phyloP scores from a whole-genome alignment of 768 basidiomycete genomes.

The Clitopilus passeckerianus region DNA sequence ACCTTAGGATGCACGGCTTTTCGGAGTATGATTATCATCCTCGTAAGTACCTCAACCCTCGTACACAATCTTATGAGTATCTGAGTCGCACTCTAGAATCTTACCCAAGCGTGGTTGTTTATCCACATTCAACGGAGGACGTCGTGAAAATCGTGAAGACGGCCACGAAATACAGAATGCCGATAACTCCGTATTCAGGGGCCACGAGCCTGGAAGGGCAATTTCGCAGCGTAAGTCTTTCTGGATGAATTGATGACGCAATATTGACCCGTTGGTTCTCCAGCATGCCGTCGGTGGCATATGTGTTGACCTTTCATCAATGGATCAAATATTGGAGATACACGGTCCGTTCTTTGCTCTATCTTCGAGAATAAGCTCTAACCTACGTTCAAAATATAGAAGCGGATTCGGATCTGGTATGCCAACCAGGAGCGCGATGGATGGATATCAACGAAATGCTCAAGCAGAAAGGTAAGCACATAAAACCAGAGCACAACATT shows the following conservation, averaged over 20 bases:
- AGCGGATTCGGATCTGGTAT: constrained; percentile 67
- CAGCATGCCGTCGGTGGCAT: constrained; percentile 56
- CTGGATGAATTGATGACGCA: background rate
- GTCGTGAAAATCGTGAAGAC: constrained; percentile 75
- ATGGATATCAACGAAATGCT: constrained; percentile 68
- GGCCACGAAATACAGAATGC: constrained; percentile 71
- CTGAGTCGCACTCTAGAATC: constrained; percentile 22
- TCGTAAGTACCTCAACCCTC: constrained; percentile 25
- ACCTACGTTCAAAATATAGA: constrained; percentile 28
- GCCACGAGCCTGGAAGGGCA: constrained; percentile 84
- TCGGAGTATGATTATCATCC: constrained; percentile 47
- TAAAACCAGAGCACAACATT: background rate
- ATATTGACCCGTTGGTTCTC: background rate
- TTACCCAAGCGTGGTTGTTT: constrained; percentile 57
- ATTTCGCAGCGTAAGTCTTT: constrained; percentile 49
- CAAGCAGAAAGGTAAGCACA: constrained; percentile 45
- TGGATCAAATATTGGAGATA: constrained; percentile 76
- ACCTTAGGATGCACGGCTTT: constrained; percentile 49
- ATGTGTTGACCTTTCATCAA: constrained; percentile 71
- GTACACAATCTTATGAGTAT: background rate
- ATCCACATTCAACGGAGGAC: constrained; percentile 69
- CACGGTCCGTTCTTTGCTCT: constrained; percentile 52
- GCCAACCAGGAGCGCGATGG: constrained; percentile 72
- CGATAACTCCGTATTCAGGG: constrained; percentile 74
- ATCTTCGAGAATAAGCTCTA: background rate